Percentiles rank a stretch among this genome's conserved stretches.
Conservation (phyloP, 805 yeast species). For the Candida boidinii region DNA sequence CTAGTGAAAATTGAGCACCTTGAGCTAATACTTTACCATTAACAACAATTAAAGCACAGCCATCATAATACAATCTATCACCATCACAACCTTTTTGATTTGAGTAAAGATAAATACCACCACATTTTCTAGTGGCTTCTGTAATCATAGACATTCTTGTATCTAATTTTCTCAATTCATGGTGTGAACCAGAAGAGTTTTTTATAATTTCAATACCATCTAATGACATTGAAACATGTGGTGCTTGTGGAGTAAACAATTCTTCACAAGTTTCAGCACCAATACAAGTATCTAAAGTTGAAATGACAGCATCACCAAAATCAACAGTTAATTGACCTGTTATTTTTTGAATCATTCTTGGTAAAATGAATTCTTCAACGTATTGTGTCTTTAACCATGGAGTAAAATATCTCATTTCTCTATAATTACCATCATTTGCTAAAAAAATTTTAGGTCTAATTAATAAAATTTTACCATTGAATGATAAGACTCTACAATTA, state of each 20-base stretch:
- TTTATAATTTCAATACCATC: constrained; percentile 98
- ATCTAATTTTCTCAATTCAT: constrained; percentile 84
- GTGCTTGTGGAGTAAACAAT: constrained; percentile 91
- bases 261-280: constrained; percentile 99
- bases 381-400: constrained; percentile 83
- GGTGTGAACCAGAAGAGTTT: constrained; percentile 96
- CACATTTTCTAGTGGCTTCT: constrained; percentile 93
- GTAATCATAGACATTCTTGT: constrained; percentile 76
- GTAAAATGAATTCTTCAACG: constrained; percentile 67
- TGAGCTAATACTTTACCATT: constrained; percentile 92
- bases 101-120: constrained; percentile 89
- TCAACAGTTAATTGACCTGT: constrained; percentile 63
- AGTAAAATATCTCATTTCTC: constrained; percentile 95
- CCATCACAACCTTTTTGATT: constrained; percentile 99
- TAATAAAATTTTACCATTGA: constrained; percentile 68
- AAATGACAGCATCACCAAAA: constrained; percentile 87
- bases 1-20: constrained; percentile 81
- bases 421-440: constrained; percentile 96
- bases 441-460: constrained; percentile 90
- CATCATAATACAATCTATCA: constrained; percentile 93
- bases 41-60: constrained; percentile 89
- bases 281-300: constrained; percentile 76
- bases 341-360: constrained; percentile 54
- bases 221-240: constrained; percentile 83
- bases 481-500: constrained; percentile 82